Conservation (phyloP, 1,139 yeast species). For the Blastobotrys aristatus region DNA sequence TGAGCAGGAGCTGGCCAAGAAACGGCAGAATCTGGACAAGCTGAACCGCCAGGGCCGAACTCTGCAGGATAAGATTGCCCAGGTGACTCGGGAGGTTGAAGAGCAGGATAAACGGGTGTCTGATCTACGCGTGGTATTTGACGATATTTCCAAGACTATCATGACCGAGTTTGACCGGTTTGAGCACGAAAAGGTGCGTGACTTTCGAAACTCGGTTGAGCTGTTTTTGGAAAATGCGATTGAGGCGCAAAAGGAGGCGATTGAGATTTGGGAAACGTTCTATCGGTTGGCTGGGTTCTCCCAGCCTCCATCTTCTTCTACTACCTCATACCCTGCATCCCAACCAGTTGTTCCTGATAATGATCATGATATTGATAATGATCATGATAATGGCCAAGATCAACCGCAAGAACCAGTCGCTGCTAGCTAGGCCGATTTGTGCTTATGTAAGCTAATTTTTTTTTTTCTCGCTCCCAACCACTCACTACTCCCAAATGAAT, state of each 20-base stretch:
- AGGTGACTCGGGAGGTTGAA: constrained; percentile 53
- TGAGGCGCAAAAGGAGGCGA: constrained; percentile 90
- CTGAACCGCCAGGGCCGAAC: constrained; percentile 50
- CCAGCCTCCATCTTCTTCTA: background rate
- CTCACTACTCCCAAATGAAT: too few relatives aligned
- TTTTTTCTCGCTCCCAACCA: too few relatives aligned
- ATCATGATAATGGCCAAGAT: too few relatives aligned
- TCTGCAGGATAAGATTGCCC: constrained; percentile 58
- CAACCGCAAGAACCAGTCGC: too few relatives aligned
- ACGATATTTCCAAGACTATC: constrained; percentile 57
- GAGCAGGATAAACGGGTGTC: constrained; percentile 54
- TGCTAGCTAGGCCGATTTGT: too few relatives aligned
- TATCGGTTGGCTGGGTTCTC: constrained; percentile 25
- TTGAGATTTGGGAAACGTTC: constrained; percentile 90
- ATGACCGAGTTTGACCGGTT: constrained; percentile 63
- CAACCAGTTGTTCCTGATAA: too few relatives aligned
- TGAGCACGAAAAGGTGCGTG: constrained; percentile 73
- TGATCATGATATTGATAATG: too few relatives aligned
- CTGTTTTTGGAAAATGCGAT: constrained; percentile 85
- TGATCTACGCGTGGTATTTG: constrained; percentile 55
- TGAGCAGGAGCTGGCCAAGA: constrained; percentile 46
- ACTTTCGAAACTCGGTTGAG: constrained; percentile 86
- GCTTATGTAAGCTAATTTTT: too few relatives aligned
- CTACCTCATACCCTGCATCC: background rate
- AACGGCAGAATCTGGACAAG: constrained; percentile 48